phyloP scores from a whole-genome alignment of 129 eudicot species.

The Apium graveolens region DNA sequence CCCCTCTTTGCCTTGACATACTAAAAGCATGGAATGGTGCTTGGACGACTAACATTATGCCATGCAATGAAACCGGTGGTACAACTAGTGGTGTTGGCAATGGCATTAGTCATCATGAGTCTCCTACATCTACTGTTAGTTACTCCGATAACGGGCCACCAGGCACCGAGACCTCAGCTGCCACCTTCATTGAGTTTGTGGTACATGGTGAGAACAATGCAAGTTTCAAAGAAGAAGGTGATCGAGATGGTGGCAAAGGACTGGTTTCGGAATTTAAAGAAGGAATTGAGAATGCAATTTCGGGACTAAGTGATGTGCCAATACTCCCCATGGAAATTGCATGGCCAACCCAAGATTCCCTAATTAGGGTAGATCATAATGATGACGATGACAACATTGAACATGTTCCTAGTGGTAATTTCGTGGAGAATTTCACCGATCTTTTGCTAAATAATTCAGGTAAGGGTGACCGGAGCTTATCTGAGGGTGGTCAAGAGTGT shows the following conservation, averaged over 20 bases:
- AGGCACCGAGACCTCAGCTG: conserved; percentile 29
- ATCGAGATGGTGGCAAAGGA: conserved; percentile 21
- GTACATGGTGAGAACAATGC: conserved; percentile 41
- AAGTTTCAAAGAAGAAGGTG: conserved; percentile 31
- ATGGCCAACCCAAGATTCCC: conserved; percentile 23
- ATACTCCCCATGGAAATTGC: conserved; percentile 23
- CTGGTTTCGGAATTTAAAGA: conserved; percentile 22
- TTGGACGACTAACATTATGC: conserved; percentile 15
- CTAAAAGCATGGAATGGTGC: conserved; percentile 59
- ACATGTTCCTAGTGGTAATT: conserved; percentile 30
- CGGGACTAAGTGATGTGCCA: conserved; percentile 27
- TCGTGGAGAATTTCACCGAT: conserved; percentile 71
- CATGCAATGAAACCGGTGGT: not conserved
- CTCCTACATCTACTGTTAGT: conserved; percentile 76
- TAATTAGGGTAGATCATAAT: conserved; percentile 9
- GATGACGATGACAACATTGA: conserved; percentile 3
- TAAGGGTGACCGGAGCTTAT: conserved; percentile 16
- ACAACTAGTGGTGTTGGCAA: conserved; percentile 1
- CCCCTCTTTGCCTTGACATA: conserved; percentile 32
- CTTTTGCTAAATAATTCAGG: conserved; percentile 39
- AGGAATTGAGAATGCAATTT: conserved; percentile 25
- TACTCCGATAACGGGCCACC: conserved; percentile 26
- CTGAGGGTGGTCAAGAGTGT: conserved; percentile 28
- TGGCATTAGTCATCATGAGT: conserved; percentile 41
- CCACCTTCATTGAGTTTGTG: conserved; percentile 41